phyloP scores from a whole-genome alignment of 305 asterid species.

The Rubia tinctorum region DNA sequence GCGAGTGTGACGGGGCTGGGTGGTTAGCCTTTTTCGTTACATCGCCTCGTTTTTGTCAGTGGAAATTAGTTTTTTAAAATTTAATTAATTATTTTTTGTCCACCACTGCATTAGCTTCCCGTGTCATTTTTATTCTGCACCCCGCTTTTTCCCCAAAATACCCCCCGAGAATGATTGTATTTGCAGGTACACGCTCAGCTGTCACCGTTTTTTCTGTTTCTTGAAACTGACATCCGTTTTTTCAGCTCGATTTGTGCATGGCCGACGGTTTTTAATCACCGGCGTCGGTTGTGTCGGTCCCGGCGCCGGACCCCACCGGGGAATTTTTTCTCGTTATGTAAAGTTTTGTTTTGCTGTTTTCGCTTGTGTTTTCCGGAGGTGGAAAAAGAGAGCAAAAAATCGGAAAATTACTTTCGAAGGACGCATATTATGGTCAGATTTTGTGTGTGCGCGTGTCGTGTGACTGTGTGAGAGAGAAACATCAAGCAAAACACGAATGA shows the following conservation, averaged over 20 bases:
- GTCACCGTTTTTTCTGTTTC: constrained; percentile 31
- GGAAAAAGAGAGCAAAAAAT: not conserved
- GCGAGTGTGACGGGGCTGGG: not conserved
- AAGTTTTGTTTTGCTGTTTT: constrained; percentile 6
- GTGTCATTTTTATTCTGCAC: constrained; percentile 24
- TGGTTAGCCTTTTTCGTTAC: not conserved
- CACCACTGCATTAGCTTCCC: constrained; percentile 21
- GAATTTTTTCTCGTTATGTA: constrained; percentile 3
- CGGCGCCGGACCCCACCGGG: not conserved
- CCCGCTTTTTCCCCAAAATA: constrained; percentile 28
- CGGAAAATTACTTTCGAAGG: constrained; percentile 39
- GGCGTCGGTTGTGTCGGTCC: constrained; percentile 14
- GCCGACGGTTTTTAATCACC: constrained; percentile 14
- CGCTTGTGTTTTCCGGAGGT: not conserved
- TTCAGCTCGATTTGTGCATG: constrained; percentile 6
- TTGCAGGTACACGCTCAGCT: constrained; percentile 29
- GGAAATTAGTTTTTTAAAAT: constrained; percentile 2
- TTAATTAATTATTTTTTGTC: not conserved
- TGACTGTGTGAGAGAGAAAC: not conserved
- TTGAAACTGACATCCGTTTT: constrained; percentile 27
- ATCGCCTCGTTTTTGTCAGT: constrained; percentile 4
- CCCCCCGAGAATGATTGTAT: constrained; percentile 32
- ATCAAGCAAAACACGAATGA: constrained; percentile 18
- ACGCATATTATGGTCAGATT: constrained; percentile 45
- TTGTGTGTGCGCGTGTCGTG: constrained; percentile 7